Conservation (phyloP, 257 asterid species). For the Penstemon barbatus region DNA sequence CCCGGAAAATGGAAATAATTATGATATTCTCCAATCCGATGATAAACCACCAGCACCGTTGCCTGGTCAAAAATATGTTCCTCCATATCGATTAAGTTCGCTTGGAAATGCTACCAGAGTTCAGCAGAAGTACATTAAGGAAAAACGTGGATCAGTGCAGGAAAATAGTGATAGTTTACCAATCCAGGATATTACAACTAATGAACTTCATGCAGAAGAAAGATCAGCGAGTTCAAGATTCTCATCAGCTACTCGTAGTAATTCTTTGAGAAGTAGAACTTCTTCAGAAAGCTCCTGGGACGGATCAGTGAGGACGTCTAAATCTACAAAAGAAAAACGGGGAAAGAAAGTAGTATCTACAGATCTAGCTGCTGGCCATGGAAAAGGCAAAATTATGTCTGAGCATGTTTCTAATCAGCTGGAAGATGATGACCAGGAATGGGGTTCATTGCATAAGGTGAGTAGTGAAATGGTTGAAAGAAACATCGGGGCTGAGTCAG, state of each 20-base stretch:
- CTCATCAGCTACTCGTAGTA: conserved; percentile 49
- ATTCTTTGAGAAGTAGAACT: conserved; percentile 52
- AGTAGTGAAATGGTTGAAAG: conserved; percentile 58
- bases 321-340: conserved; percentile 44
- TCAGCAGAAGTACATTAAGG: conserved; percentile 60
- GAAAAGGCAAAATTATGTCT: conserved; percentile 62
- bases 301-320: conserved; percentile 45
- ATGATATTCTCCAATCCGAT: conserved; percentile 44
- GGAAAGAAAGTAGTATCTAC: conserved; percentile 41
- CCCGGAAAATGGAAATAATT: conserved; percentile 47
- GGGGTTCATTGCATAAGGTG: conserved; percentile 42
- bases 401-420: conserved; percentile 42
- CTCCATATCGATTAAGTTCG: conserved; percentile 56
- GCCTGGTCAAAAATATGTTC: conserved; percentile 57
- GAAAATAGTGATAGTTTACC: conserved; percentile 52
- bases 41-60: conserved; percentile 45
- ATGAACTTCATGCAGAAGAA: conserved; percentile 61
- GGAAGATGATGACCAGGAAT: conserved; percentile 66
- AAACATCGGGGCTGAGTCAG: conserved; percentile 50
- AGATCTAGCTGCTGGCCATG: conserved; percentile 41
- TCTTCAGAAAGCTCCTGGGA: conserved; percentile 70
- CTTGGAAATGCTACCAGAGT: conserved; percentile 43
- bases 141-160: conserved; percentile 50
- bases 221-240: conserved; percentile 51
- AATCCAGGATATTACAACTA: conserved; percentile 55